These are phyloP conservation scores for Xanthoconium purpureum DNA, from an alignment of 768 basidiomycete genomes.

Conservation along the genomic window DNA sequence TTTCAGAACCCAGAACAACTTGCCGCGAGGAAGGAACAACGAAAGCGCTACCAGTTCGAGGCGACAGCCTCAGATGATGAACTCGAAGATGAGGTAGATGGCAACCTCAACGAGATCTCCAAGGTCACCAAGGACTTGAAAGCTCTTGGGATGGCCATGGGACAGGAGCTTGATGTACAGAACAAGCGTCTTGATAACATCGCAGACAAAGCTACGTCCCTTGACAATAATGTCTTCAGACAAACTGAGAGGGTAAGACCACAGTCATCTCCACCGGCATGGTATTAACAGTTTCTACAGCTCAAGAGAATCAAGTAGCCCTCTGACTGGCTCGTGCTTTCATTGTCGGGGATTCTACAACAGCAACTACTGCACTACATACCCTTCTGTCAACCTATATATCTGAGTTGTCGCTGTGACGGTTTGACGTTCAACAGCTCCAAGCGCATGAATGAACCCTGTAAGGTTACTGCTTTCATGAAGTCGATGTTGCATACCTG, in stretches of 20 bases:
- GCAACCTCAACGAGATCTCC: constrained; percentile 83
- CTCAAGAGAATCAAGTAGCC: constrained; percentile 58
- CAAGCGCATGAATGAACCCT: not conserved
- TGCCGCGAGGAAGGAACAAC: constrained; percentile 59
- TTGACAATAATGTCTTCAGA: constrained; percentile 73
- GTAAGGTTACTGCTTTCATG: not conserved
- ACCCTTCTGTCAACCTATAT: constrained; percentile 8
- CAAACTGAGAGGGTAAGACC: constrained; percentile 76
- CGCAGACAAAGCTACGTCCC: constrained; percentile 68
- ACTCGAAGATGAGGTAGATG: constrained; percentile 90
- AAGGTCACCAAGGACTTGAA: constrained; percentile 76
- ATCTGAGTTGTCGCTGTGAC: not conserved
- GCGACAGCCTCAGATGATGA: constrained; percentile 88
- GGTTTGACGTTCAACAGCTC: not conserved
- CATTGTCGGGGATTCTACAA: not conserved
- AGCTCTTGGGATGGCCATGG: constrained; percentile 76
- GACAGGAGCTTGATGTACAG: constrained; percentile 85
- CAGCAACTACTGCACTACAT: constrained; percentile 11
- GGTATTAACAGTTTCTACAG: constrained; percentile 31
- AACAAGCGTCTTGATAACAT: constrained; percentile 76
- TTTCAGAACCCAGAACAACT: constrained; percentile 51
- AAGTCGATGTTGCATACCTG: not conserved
- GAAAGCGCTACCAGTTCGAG: constrained; percentile 89
- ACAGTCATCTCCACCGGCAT: constrained; percentile 23
- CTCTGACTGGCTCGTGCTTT: not conserved